phyloP scores from a whole-genome alignment of 805 yeast species.

The Saturnispora besseyi region DNA sequence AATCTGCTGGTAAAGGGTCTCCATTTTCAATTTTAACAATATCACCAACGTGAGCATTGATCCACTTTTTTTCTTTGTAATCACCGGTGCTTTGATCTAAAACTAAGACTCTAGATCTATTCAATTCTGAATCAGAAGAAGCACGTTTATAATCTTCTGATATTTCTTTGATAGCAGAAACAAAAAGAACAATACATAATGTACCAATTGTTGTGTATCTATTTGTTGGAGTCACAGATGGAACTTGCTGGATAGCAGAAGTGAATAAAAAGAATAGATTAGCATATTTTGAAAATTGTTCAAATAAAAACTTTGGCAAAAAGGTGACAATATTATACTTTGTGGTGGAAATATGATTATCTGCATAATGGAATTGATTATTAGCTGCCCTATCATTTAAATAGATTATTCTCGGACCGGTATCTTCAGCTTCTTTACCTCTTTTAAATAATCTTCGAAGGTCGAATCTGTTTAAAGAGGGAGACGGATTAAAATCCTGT shows the following conservation, averaged over 20 bases:
- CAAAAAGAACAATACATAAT: conserved; percentile 69
- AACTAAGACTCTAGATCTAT: conserved; percentile 60
- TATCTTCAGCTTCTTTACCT: conserved; percentile 15
- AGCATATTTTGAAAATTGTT: conserved; percentile 96
- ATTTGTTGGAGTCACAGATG: conserved; percentile 92
- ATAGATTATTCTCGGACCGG: conserved; percentile 55
- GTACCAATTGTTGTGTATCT: conserved; percentile 94
- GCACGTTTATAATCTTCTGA: conserved; percentile 87
- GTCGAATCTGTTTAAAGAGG: conserved; percentile 22
- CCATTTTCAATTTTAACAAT: conserved; percentile 76
- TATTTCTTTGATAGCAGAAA: conserved; percentile 87
- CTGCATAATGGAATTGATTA: conserved; percentile 47
- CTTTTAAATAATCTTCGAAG: conserved; percentile 21
- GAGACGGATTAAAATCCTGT: conserved; percentile 14
- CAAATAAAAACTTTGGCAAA: conserved; percentile 87
- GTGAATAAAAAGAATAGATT: conserved; percentile 90
- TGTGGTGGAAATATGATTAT: conserved; percentile 88
- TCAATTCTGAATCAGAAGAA: conserved; percentile 80
- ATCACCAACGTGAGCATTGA: conserved; percentile 84
- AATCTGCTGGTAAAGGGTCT: conserved; percentile 91
- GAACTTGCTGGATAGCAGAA: conserved; percentile 92
- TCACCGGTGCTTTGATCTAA: conserved; percentile 48
- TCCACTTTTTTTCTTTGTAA: conserved; percentile 69
- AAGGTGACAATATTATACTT: conserved; percentile 92
- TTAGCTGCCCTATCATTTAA: conserved; percentile 57